Conservation (phyloP, 2,329 filamentous ascomycete species). For the Colletotrichum scovillei region DNA sequence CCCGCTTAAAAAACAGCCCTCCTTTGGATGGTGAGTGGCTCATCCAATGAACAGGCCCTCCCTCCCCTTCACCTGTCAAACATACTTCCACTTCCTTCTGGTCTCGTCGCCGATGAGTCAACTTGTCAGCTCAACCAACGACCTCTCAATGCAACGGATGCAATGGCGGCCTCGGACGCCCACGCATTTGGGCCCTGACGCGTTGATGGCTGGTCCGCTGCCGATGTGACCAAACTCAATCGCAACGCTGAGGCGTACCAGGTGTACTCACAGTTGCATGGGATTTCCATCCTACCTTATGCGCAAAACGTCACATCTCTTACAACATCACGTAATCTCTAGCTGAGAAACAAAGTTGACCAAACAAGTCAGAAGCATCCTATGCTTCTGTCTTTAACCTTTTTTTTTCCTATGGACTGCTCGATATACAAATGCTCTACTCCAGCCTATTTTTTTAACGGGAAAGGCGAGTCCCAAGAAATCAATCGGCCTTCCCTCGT, state of each 20-base stretch:
- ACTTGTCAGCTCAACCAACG: not conserved
- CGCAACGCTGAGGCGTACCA: not conserved
- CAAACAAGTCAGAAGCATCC: not conserved
- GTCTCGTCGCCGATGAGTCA: slow-evolving; percentile 4
- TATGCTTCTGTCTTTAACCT: slow-evolving; percentile 9
- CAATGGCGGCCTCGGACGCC: not conserved
- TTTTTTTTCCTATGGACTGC: slow-evolving; percentile 29
- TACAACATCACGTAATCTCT: not conserved
- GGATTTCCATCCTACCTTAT: too few species aligned
- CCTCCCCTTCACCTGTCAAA: not conserved
- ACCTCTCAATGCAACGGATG: not conserved
- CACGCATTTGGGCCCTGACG: too few species aligned
- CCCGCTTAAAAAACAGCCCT: not conserved
- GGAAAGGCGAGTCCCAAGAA: slow-evolving; percentile 16
- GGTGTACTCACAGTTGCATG: not conserved
- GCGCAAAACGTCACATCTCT: not conserved
- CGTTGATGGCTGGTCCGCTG: too few species aligned
- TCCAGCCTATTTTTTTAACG: slow-evolving; percentile 6
- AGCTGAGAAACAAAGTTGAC: not conserved
- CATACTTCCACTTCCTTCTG: not conserved
- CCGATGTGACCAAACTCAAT: slow-evolving; percentile 3
- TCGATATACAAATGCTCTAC: slow-evolving; percentile 34
- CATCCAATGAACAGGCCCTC: not conserved
- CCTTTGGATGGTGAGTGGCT: not conserved
- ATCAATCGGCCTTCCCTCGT: slow-evolving; percentile 34